These are phyloP conservation scores for Begonia loranthoides DNA, from an alignment of 306 rosid species.

Conservation along the genomic window DNA sequence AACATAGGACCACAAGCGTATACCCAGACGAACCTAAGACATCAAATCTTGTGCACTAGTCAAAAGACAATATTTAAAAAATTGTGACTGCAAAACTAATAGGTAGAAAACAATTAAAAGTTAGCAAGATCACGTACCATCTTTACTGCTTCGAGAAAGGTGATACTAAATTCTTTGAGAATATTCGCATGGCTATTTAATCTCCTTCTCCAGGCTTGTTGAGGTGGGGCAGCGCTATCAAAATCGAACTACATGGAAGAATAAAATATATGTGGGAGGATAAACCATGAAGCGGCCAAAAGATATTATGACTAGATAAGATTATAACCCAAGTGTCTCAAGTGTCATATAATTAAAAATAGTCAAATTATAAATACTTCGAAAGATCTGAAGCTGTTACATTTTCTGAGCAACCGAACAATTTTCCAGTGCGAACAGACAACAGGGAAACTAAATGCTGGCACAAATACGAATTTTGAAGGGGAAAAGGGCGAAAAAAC, in stretches of 20 bases:
- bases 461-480: no score
- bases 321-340: no score
- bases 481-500: background rate
- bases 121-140: constrained; percentile 40
- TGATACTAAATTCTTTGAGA: constrained; percentile 85
- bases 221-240: constrained; percentile 95
- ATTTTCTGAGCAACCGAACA: no score
- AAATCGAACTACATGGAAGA: constrained; percentile 55
- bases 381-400: no score
- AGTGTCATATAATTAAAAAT: no score
- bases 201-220: constrained; percentile 96
- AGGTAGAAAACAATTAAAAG: no score
- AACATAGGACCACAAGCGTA: constrained; percentile 94
- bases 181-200: constrained; percentile 85
- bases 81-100: no score
- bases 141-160: constrained; percentile 86
- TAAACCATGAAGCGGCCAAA: background rate
- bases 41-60: constrained; percentile 15
- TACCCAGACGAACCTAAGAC: constrained; percentile 67
- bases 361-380: no score
- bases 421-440: no score
- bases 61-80: background rate
- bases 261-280: background rate
- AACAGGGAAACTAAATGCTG: no score
- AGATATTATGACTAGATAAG: background rate